Base-by-base conservation (phyloP, 2,329 filamentous ascomycete species). In the Aspergillus clavatus region DNA sequence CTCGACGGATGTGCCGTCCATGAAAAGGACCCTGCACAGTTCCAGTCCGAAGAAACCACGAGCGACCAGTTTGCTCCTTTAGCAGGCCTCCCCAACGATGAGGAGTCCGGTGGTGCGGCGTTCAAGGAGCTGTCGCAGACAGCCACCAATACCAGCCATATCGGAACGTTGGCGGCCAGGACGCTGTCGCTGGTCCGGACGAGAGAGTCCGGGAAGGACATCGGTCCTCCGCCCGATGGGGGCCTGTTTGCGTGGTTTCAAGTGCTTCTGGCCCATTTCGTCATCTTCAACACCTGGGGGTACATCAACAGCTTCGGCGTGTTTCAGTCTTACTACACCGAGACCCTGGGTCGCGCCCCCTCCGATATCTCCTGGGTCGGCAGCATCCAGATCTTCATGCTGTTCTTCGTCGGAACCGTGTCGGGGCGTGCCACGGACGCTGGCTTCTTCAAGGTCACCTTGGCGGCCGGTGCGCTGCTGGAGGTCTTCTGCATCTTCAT, bases 241-340 rank as follows among this genome's bases (percentile, higher is more conserved):
- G 79, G 79, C 1, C 55, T 74, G 22, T 57, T 66, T 24, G 79
- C 79, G n/a, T 81, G 78, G 78, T 63, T 71, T 0, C 79, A 81
- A 54, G 76, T 77, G 3, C 67, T 71, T 2, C 66, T 78, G 8
- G 72, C 67, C 2, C 78, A 78, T 54, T 62, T 77, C 38, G 68
- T 80, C 37, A 76, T 78, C 53, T 77, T 81, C 59, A 80, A 76
- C 52, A 78, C 78, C 1, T 82, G 79, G 72, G 69, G 70, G 3
- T 76, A 73, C 47, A 70, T 76, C 55, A 74, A 72, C 36, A 73
- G 74, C n/a, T 81, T 79, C 48, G 78, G 78, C 3, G 72, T 76
- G 3, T 81, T 78, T 45, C 77, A 81, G 48, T 71, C 72, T 3
- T 74, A 75, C 58, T 82, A 81, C 50, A 66, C 60, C 26, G 55